These are phyloP conservation scores for Podila horticola DNA, from an alignment of 192 early-diverging fungal species.

Conservation along the genomic window DNA sequence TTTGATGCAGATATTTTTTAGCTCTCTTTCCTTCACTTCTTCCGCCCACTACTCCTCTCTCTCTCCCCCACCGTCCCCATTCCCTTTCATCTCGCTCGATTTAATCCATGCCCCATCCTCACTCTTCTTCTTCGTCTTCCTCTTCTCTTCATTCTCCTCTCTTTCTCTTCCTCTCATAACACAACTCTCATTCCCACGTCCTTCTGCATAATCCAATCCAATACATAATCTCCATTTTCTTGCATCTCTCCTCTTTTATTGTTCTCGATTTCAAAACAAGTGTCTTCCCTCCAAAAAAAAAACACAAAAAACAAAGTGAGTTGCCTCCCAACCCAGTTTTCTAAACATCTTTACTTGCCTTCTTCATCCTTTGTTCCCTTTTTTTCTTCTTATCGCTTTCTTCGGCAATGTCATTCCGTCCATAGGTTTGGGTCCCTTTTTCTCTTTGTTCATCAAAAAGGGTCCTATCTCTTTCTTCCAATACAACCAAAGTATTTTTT, in stretches of 20 bases:
- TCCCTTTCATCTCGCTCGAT: background rate
- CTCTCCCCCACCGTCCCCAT: background rate
- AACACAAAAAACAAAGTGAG: too few relatives aligned
- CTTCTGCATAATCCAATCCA: background rate
- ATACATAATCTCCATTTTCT: too few relatives aligned
- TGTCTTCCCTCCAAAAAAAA: too few relatives aligned
- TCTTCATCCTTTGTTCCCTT: constrained; percentile 5
- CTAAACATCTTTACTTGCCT: background rate
- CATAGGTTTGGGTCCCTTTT: background rate
- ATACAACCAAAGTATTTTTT: too few relatives aligned
- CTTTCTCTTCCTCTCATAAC: background rate
- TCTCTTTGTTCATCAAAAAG: too few relatives aligned
- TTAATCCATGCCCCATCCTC: background rate
- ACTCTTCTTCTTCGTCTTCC: background rate
- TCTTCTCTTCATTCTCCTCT: background rate
- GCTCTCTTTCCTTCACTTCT: background rate
- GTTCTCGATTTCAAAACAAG: background rate
- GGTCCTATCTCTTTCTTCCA: constrained; percentile 1
- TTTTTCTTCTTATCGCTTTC: constrained; percentile 1
- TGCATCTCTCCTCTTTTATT: background rate
- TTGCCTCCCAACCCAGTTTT: background rate
- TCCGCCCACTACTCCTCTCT: background rate
- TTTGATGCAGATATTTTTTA: background rate
- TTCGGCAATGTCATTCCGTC: background rate
- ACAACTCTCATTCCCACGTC: constrained; percentile 2